Conservation (phyloP, 2,329 filamentous ascomycete species). For the Aspergillus persii region DNA sequence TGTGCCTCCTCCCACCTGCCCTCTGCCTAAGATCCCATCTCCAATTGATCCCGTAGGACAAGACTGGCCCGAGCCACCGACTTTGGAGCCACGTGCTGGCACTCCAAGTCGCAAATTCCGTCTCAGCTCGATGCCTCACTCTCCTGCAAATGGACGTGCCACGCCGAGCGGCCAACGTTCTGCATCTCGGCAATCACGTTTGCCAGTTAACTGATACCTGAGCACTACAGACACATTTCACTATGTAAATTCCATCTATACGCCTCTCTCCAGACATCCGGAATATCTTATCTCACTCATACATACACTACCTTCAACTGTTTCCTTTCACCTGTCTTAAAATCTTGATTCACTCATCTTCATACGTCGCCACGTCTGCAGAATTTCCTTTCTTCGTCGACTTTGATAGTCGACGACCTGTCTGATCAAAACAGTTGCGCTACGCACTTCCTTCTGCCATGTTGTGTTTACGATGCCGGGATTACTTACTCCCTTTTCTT, state of each 20-base stretch:
- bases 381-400: conserved; percentile 7
- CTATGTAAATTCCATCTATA: no score
- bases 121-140: background rate
- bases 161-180: conserved; percentile 3
- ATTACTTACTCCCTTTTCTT: background rate
- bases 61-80: background rate
- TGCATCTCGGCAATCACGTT: background rate
- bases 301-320: background rate
- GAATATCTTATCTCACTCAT: background rate
- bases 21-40: conserved; percentile 32
- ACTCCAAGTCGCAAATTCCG: conserved; percentile 9
- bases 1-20: conserved; percentile 34
- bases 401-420: conserved; percentile 13
- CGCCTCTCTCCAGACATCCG: no score
- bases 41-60: conserved; percentile 10
- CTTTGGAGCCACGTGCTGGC: conserved; percentile 2
- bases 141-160: conserved; percentile 1
- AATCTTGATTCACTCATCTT: conserved; percentile 1
- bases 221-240: no score
- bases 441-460: background rate
- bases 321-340: background rate
- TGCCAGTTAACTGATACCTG: background rate
- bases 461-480: background rate
- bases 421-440: background rate
- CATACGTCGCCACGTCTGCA: background rate